Percentiles rank a stretch among this genome's conserved stretches.
Evolutionary conservation across 2,329 filamentous ascomycete species (phyloP).

Genomic region (Juglanconis juglandina): DNA sequence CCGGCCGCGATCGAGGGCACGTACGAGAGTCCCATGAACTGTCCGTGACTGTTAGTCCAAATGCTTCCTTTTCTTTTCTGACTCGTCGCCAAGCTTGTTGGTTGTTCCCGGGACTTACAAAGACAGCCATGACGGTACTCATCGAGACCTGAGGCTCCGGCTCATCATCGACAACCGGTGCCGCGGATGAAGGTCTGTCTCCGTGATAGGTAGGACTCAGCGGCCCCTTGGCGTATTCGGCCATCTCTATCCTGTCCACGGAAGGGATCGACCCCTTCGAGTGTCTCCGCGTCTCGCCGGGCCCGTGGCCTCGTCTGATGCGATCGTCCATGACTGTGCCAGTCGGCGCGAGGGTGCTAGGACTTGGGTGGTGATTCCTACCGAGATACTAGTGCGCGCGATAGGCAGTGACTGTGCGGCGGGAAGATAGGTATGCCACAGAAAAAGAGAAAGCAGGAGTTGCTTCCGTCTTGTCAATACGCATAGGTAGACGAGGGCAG

Average conservation of each 20-base stretch:
- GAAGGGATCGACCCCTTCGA: neutral
- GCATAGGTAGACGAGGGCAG: too few relatives aligned
- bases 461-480: too few relatives aligned
- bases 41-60: neutral
- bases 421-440: too few relatives aligned
- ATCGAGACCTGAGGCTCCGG: slow-evolving; percentile 5
- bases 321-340: neutral
- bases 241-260: neutral
- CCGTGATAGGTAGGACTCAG: neutral
- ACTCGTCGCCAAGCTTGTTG: too few relatives aligned
- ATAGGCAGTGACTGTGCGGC: too few relatives aligned
- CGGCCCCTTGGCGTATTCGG: neutral
- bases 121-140: slow-evolving; percentile 11
- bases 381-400: too few relatives aligned
- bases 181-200: neutral
- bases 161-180: neutral
- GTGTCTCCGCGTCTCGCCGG: neutral
- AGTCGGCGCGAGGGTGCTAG: too few relatives aligned
- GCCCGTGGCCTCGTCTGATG: neutral
- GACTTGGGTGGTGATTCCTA: too few relatives aligned
- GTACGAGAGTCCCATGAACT: slow-evolving; percentile 16
- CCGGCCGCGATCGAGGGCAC: slow-evolving; percentile 14
- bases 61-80: too few relatives aligned
- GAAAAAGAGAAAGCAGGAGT: too few relatives aligned
- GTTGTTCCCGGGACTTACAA: slow-evolving; percentile 5